Base-by-base conservation (phyloP, 2,329 filamentous ascomycete genomes). In the Colletotrichum filicis region DNA sequence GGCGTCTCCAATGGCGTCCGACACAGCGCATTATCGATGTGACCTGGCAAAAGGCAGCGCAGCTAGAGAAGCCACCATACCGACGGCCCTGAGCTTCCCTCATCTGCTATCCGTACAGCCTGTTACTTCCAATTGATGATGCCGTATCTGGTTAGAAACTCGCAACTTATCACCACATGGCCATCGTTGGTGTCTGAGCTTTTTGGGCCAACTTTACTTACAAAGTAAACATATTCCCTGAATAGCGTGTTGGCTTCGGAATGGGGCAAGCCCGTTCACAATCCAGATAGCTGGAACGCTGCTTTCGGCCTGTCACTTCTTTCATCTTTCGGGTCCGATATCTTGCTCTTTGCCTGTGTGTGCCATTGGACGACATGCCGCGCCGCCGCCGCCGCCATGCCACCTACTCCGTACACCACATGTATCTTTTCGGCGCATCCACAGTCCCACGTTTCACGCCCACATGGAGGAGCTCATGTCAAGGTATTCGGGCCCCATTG, bases 391-490 rank as follows among this genome's bases (percentile, higher is more conserved):
- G 12, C 32, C 22, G 22, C 22, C 61, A 22, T 37, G 28, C 61
- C 12, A 26, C 46, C 12, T 30, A 24, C 57, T 35, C 32, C 32
- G 32, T 35, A 32, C 57, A 22, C n/a, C n/a, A 12, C 57, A 32
- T 22, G n/a, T 24, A 22, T 26, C 57, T 22, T n/a, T 22, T 22
- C 22, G 49, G 24, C 52, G 62, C 62, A 65, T 30, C 62, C 62
- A 65, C 52, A 56, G 35, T n/a, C 22, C 62, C 62, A 65, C 32
- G 37, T 64, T 49, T 7, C 42, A 49, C 42, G n/a, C 53, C 61
- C 49, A 30, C 52, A 57, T 56, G 62, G 24, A 57, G 16, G 16
- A 65, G 46, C 16, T 26, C 30, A 55, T 14, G 19, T 14, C 28
- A 22, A 19, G 37, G 37, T 32, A 28, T 57, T 16, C 9, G 26